phyloP scores from a whole-genome alignment of 306 rosid species.

The Bauhinia variegata region DNA sequence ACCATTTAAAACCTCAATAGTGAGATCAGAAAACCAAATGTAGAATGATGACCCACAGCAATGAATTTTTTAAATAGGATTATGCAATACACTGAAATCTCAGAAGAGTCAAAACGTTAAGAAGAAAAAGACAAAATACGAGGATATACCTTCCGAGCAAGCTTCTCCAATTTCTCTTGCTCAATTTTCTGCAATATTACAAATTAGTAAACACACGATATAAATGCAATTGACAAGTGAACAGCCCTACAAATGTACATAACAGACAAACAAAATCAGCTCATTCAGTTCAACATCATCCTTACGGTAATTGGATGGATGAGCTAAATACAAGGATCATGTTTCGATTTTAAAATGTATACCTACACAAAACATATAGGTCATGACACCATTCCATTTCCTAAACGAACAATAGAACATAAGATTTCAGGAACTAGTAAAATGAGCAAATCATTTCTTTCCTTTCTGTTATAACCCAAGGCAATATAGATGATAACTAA shows the following conservation, averaged over 20 bases:
- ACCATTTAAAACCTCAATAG: background rate
- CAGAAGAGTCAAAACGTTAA: background rate
- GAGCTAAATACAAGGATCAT: too few relatives aligned
- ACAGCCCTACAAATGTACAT: too few relatives aligned
- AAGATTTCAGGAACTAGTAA: too few relatives aligned
- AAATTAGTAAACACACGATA: slow-evolving; percentile 23
- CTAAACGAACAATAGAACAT: too few relatives aligned
- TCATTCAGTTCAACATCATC: too few relatives aligned
- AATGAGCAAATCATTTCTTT: too few relatives aligned
- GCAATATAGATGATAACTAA: background rate
- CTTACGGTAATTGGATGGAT: too few relatives aligned
- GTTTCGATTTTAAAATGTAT: too few relatives aligned
- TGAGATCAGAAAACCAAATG: too few relatives aligned
- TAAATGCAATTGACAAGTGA: slow-evolving; percentile 25
- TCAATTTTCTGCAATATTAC: slow-evolving; percentile 66
- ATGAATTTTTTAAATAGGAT: background rate
- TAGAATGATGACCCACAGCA: background rate
- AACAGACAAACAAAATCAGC: too few relatives aligned
- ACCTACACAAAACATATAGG: too few relatives aligned
- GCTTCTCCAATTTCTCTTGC: slow-evolving; percentile 86
- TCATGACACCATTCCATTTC: too few relatives aligned
- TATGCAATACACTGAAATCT: slow-evolving; percentile 1
- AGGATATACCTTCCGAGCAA: slow-evolving; percentile 75
- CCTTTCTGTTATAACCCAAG: background rate
- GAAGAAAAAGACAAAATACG: background rate